phyloP scores from a whole-genome alignment of 2,329 filamentous ascomycete genomes.

The Ciborinia camelliae region DNA sequence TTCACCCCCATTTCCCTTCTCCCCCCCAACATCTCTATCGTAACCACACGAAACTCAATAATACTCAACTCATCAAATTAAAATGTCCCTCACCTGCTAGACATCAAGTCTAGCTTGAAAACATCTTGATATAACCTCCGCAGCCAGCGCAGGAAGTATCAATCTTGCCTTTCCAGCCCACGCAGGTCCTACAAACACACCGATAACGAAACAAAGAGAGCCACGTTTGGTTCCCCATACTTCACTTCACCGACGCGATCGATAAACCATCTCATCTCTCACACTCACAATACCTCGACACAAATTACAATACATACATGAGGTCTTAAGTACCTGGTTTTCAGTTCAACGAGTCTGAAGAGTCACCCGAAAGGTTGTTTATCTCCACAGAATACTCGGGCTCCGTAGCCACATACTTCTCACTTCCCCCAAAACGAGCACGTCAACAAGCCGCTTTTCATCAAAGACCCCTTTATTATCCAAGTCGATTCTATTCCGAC shows the following conservation, averaged over 20 bases:
- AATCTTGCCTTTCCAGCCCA: constrained; percentile 43
- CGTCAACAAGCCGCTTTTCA: constrained; percentile 21
- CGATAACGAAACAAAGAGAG: constrained; percentile 20
- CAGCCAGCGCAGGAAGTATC: constrained; percentile 45
- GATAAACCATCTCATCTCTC: background rate
- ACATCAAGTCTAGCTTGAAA: constrained; percentile 45
- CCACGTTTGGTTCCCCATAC: constrained; percentile 25
- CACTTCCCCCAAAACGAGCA: constrained; percentile 29
- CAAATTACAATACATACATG: constrained; percentile 26
- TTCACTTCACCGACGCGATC: background rate
- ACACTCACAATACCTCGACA: background rate
- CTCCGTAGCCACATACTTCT: constrained; percentile 35
- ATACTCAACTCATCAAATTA: constrained; percentile 19
- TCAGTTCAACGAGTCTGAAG: constrained; percentile 39
- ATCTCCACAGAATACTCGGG: constrained; percentile 36
- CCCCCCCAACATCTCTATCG: background rate
- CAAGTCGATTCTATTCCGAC: constrained; percentile 28
- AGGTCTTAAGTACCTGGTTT: constrained; percentile 35
- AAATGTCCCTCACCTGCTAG: constrained; percentile 42
- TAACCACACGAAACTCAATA: constrained; percentile 18
- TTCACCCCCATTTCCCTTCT: background rate
- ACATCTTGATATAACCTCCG: constrained; percentile 42
- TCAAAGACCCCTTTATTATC: constrained; percentile 26
- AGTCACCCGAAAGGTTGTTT: constrained; percentile 33
- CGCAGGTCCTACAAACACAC: constrained; percentile 36